Evolutionary conservation across 371 early-diverging fungal species (phyloP).

Genomic region (Lichtheimia hyalospora): DNA sequence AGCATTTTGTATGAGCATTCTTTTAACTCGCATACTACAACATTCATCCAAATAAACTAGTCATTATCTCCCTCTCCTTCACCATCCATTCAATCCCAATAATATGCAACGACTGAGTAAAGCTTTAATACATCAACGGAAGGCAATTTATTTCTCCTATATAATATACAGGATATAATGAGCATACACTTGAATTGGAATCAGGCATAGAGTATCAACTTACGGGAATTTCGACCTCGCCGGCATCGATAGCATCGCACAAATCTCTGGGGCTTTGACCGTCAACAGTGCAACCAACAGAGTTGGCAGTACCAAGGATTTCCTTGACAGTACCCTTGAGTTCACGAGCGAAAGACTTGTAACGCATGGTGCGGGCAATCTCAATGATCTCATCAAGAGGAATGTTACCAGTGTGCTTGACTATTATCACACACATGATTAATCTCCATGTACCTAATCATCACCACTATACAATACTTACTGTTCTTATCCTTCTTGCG

Average conservation of each 20-base stretch:
- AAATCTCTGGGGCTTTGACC: constrained; percentile 53
- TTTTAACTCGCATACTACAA: too few species aligned
- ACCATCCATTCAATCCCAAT: too few species aligned
- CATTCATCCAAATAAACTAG: too few species aligned
- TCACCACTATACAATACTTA: too few species aligned
- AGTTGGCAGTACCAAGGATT: constrained; percentile 98
- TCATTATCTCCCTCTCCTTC: too few species aligned
- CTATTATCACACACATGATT: neutral
- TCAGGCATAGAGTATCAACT: constrained; percentile 3
- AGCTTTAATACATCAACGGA: too few species aligned
- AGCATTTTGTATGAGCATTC: too few species aligned
- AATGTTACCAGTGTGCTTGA: constrained; percentile 95
- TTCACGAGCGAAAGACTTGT: constrained; percentile 88
- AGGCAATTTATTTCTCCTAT: constrained; percentile 14
- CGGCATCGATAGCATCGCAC: constrained; percentile 56
- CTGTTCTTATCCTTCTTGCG: constrained; percentile 99
- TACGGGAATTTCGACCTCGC: constrained; percentile 90
- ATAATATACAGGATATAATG: neutral
- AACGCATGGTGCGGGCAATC: constrained; percentile 95
- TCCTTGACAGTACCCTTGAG: constrained; percentile 97
- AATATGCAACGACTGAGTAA: too few species aligned
- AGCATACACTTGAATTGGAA: neutral
- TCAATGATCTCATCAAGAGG: constrained; percentile 92
- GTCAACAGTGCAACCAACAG: constrained; percentile 95
- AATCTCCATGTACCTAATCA: too few species aligned